phyloP scores from a whole-genome alignment of 2,329 filamentous ascomycete species.

The Dactylellina haptotyla region DNA sequence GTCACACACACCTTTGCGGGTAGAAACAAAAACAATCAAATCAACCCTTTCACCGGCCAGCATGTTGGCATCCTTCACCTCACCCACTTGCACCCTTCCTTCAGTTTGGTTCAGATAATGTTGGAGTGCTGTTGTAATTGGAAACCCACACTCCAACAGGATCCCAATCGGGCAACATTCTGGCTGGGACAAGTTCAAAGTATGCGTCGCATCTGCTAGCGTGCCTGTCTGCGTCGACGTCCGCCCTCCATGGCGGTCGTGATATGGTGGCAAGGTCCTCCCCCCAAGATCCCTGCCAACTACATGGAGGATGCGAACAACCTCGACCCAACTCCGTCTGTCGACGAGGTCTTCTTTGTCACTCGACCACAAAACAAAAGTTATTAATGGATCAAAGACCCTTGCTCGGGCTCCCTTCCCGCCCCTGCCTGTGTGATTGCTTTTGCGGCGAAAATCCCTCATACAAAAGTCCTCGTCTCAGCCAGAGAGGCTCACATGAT shows the following conservation, averaged over 20 bases:
- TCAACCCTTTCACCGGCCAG: constrained; percentile 12
- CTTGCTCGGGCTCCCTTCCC: constrained; percentile 40
- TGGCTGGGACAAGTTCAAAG: constrained; percentile 20
- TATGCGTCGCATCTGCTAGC: too few species aligned
- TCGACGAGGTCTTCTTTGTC: constrained; percentile 15
- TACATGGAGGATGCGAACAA: constrained; percentile 23
- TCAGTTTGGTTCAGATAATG: background rate
- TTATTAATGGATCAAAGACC: constrained; percentile 35
- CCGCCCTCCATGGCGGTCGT: too few species aligned
- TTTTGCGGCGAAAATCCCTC: constrained; percentile 54
- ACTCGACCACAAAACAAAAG: constrained; percentile 7
- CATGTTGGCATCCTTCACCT: constrained; percentile 1
- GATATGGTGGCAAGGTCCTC: too few species aligned
- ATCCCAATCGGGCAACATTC: constrained; percentile 18
- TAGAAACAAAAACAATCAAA: constrained; percentile 19
- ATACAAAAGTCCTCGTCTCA: constrained; percentile 35
- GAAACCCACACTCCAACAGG: background rate
- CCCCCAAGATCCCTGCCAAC: constrained; percentile 35
- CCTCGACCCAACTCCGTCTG: constrained; percentile 13
- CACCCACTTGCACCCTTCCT: constrained; percentile 13
- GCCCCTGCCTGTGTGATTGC: constrained; percentile 31
- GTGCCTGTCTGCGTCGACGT: too few species aligned
- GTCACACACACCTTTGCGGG: constrained; percentile 27
- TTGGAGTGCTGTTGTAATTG: background rate
- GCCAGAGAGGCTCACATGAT: constrained; percentile 32